Evolutionary conservation across 2,329 filamentous ascomycete genomes (phyloP).

Genomic region (Celoporthe dispersa): DNA sequence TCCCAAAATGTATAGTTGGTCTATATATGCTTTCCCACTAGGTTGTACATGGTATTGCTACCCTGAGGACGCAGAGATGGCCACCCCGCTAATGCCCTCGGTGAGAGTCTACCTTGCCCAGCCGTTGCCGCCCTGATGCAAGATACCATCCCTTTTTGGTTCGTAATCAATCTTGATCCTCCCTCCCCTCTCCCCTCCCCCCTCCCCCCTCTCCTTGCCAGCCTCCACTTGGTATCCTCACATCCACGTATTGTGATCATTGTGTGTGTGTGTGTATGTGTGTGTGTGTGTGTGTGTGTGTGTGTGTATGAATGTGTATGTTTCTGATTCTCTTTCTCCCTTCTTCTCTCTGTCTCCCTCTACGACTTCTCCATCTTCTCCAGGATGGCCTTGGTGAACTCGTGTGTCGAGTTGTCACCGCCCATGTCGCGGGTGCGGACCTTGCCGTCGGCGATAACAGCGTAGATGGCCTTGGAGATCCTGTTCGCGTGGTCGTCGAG

Average conservation of each 20-base stretch:
- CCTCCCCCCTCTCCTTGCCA: background rate
- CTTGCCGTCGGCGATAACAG: conserved; percentile 84
- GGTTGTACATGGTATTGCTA: conserved; percentile 30
- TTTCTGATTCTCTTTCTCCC: background rate
- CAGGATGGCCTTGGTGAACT: conserved; percentile 94
- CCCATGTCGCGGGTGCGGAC: conserved; percentile 95
- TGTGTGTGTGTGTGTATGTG: background rate
- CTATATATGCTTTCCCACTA: conserved; percentile 27
- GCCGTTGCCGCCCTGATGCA: conserved; percentile 5
- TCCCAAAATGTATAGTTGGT: conserved; percentile 22
- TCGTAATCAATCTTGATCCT: background rate
- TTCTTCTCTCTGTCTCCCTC: background rate
- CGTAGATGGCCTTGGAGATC: conserved; percentile 84
- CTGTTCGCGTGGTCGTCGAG: conserved; percentile 98
- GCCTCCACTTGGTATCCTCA: background rate
- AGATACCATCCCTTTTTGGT: background rate
- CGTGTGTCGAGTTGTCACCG: conserved; percentile 83
- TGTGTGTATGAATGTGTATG: background rate
- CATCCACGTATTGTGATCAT: background rate
- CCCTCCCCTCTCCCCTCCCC: background rate
- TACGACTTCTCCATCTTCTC: conserved; percentile 88
- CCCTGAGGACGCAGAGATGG: conserved; percentile 25
- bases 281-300: background rate
- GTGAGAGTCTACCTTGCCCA: conserved; percentile 20
- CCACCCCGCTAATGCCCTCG: conserved; percentile 25